These are phyloP conservation scores for Globisporangium iwayamae DNA, from an alignment of 352 stramenopile species.

Conservation along the genomic window DNA sequence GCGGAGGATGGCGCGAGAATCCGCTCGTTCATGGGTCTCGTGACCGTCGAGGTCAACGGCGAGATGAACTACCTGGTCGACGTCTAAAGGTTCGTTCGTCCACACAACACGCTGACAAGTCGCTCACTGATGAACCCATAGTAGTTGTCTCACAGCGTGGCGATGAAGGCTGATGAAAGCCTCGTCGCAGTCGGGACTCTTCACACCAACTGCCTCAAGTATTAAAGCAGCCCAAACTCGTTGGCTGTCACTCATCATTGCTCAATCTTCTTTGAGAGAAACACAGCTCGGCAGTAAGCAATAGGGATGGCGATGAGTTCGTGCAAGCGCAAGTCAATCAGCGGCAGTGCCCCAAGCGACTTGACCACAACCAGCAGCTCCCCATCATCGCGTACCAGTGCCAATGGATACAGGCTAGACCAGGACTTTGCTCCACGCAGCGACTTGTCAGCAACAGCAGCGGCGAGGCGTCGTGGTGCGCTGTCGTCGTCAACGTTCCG, in stretches of 20 bases:
- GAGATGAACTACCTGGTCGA: slow-evolving; percentile 15
- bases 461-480: not conserved
- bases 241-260: not conserved
- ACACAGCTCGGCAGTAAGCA: not conserved
- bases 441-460: not conserved
- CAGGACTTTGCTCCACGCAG: too few relatives aligned
- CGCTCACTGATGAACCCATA: not conserved
- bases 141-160: not conserved
- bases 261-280: not conserved
- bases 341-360: not conserved
- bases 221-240: not conserved
- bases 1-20: slow-evolving; percentile 7
- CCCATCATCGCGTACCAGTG: not conserved
- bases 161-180: not conserved
- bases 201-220: slow-evolving; percentile 1
- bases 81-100: not conserved
- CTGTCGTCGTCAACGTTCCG: not conserved
- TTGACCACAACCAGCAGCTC: not conserved
- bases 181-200: not conserved
- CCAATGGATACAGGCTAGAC: too few relatives aligned
- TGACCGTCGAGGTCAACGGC: slow-evolving; percentile 13
- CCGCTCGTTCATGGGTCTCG: slow-evolving; percentile 14
- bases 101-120: not conserved
- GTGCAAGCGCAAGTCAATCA: not conserved
- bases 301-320: not conserved